These are phyloP conservation scores for Immersiella caudata DNA, from an alignment of 495 filamentous ascomycete species.

Conservation along the genomic window DNA sequence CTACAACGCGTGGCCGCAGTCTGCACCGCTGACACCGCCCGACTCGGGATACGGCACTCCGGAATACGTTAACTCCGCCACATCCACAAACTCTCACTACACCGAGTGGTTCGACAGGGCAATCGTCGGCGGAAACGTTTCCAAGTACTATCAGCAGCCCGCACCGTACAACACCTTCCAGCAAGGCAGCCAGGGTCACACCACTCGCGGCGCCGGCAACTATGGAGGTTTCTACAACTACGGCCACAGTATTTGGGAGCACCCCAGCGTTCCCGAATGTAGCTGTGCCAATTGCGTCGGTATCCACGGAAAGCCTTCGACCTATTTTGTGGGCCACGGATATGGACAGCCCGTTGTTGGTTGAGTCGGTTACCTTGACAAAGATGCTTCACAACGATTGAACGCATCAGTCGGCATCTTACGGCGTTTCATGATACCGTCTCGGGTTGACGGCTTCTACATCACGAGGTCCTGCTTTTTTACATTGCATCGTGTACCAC, in stretches of 20 bases:
- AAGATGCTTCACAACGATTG: neutral
- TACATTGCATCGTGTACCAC: conserved; percentile 27
- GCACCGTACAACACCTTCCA: conserved; percentile 54
- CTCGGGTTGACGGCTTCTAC: conserved; percentile 11
- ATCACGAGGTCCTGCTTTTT: conserved; percentile 23
- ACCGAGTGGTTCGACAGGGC: conserved; percentile 49
- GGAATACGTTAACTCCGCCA: conserved; percentile 50
- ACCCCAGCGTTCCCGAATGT: conserved; percentile 65
- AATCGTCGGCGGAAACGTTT: conserved; percentile 35
- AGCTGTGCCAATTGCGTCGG: conserved; percentile 65
- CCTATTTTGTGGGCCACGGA: conserved; percentile 64
- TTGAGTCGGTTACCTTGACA: conserved; percentile 36
- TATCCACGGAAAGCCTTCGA: conserved; percentile 56
- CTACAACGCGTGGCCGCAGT: conserved; percentile 36
- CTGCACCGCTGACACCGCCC: conserved; percentile 51
- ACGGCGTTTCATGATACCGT: conserved; percentile 19
- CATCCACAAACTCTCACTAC: conserved; percentile 48
- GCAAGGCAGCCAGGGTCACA: conserved; percentile 48
- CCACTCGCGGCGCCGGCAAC: conserved; percentile 34
- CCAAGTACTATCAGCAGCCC: conserved; percentile 36
- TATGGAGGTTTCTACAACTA: conserved; percentile 53
- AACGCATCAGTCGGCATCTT: conserved; percentile 14
- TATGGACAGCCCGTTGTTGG: conserved; percentile 70
- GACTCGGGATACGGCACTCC: conserved; percentile 57
- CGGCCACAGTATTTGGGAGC: conserved; percentile 61